Percentiles rank a stretch among this genome's conserved stretches.
Conservation (phyloP, 2,329 filamentous ascomycete species). For the Aaosphaeria pasadenensis region DNA sequence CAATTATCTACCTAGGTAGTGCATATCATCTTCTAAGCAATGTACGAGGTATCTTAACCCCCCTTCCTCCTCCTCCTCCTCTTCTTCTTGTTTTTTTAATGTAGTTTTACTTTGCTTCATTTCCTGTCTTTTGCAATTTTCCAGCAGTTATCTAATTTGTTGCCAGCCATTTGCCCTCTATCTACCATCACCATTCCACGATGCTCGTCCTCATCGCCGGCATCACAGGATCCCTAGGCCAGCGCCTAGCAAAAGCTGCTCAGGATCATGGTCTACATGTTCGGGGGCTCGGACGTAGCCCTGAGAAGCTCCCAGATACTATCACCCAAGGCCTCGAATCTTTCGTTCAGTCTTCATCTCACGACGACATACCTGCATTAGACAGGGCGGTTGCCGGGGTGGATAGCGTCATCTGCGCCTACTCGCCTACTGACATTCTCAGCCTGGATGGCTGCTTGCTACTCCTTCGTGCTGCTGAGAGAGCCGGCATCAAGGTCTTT, state of each 20-base stretch:
- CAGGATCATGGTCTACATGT: neutral
- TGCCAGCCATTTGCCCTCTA: too few relatives aligned
- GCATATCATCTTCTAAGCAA: too few relatives aligned
- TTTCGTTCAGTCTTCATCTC: neutral
- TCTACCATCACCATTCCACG: neutral
- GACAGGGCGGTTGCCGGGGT: neutral
- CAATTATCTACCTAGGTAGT: too few relatives aligned
- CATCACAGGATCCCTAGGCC: neutral
- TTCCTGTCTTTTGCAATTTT: too few relatives aligned
- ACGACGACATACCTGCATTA: neutral
- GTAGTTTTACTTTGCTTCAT: too few relatives aligned
- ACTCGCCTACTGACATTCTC: neutral
- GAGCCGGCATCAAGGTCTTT: neutral
- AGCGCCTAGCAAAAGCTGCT: neutral
- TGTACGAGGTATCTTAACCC: too few relatives aligned
- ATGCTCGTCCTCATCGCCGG: neutral
- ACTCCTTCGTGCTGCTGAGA: neutral
- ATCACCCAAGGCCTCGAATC: neutral
- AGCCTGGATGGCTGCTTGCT: neutral
- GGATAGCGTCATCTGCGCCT: neutral
- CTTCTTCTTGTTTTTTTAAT: too few relatives aligned
- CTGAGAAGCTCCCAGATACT: neutral
- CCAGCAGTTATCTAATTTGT: too few relatives aligned
- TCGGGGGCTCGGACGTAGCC: neutral
- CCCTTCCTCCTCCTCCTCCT: too few relatives aligned